Conservation (phyloP, 805 yeast species). For the Candida montana region DNA sequence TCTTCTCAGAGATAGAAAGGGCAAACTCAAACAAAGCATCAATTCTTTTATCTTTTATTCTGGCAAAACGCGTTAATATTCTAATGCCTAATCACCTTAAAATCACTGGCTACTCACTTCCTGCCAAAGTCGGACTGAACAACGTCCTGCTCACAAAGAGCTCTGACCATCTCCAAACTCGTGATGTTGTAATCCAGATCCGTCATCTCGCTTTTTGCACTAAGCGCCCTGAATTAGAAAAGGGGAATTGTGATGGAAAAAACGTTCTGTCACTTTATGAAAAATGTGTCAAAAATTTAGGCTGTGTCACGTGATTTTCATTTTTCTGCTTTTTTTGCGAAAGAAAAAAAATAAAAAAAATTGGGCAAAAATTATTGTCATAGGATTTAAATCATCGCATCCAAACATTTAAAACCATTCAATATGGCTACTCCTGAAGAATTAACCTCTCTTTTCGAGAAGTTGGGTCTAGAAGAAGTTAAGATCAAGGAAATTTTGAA, state of each 20-base stretch:
- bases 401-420: not conserved
- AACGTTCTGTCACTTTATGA: too few relatives aligned
- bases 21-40: not conserved
- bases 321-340: not conserved
- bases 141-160: not conserved
- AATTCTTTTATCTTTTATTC: not conserved
- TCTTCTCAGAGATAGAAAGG: not conserved
- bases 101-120: not conserved
- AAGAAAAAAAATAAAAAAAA: not conserved
- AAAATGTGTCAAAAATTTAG: not conserved
- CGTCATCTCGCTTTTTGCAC: not conserved
- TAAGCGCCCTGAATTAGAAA: not conserved
- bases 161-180: not conserved
- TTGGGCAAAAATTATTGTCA: not conserved
- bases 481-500: constrained; percentile 77
- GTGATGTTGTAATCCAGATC: not conserved
- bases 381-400: not conserved
- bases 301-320: not conserved
- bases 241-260: too few relatives aligned
- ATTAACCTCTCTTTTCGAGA: constrained; percentile 28
- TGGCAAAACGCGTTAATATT: not conserved
- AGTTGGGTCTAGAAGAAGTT: constrained; percentile 65
- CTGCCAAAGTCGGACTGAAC: not conserved
- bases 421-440: constrained; percentile 29
- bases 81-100: not conserved